phyloP scores from a whole-genome alignment of 495 filamentous ascomycete species.

The Massariosphaeria phaeospora region DNA sequence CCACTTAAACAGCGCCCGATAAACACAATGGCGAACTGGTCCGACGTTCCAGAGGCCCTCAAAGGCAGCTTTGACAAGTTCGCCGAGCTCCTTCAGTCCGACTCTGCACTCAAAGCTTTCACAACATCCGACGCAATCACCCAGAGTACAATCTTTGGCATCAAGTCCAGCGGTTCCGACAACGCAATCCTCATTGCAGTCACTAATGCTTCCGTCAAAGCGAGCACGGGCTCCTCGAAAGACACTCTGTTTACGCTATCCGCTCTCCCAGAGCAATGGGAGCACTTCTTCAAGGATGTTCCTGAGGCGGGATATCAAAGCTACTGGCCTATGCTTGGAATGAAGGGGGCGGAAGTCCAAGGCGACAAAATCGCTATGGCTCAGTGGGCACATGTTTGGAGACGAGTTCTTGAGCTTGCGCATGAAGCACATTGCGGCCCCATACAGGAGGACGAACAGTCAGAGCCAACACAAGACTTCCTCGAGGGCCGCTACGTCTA shows the following conservation, averaged over 20 bases:
- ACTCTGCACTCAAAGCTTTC: constrained; percentile 39
- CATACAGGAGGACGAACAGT: constrained; percentile 27
- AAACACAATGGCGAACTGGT: constrained; percentile 22
- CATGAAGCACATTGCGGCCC: constrained; percentile 41
- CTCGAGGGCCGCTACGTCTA: constrained; percentile 42
- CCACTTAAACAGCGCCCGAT: not conserved
- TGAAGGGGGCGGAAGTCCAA: constrained; percentile 39
- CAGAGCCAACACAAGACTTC: constrained; percentile 33
- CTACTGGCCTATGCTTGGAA: constrained; percentile 43
- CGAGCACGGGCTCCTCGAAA: constrained; percentile 25
- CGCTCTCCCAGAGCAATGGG: constrained; percentile 43
- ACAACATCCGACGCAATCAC: constrained; percentile 38
- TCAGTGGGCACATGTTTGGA: constrained; percentile 41
- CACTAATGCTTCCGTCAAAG: constrained; percentile 32
- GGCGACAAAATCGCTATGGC: constrained; percentile 39
- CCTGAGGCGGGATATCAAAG: constrained; percentile 40
- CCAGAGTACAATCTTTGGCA: constrained; percentile 37
- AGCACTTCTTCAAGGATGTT: constrained; percentile 41
- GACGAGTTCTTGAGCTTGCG: constrained; percentile 40
- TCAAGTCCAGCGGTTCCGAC: constrained; percentile 38
- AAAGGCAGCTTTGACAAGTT: constrained; percentile 20
- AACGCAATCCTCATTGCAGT: constrained; percentile 38
- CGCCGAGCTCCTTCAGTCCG: constrained; percentile 23
- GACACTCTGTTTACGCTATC: constrained; percentile 35
- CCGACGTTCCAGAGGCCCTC: constrained; percentile 20